Evolutionary conservation across 2,329 filamentous ascomycete genomes (phyloP).

Genomic region (Zymoseptoria passerinii): DNA sequence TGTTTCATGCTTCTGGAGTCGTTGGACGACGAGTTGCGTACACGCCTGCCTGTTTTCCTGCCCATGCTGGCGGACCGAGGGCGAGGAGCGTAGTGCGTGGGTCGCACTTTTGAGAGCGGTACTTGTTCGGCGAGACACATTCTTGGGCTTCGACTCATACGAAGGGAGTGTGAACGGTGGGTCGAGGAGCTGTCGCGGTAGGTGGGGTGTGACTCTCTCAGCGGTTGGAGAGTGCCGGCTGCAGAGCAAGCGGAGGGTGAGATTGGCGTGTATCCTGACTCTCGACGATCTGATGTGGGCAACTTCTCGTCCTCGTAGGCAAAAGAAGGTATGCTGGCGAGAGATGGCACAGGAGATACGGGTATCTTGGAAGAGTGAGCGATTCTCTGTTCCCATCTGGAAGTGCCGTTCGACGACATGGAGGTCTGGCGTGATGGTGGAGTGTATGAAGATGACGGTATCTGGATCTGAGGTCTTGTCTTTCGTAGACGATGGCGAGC

Average conservation of each 20-base stretch:
- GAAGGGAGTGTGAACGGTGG: not conserved
- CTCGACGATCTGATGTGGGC: not conserved
- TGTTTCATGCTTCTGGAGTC: not conserved
- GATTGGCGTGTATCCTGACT: constrained; percentile 21
- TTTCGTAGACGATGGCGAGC: constrained; percentile 23
- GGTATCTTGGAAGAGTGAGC: constrained; percentile 5
- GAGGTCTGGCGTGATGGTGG: not conserved
- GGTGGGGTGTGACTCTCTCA: not conserved
- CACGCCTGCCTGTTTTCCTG: constrained; percentile 13
- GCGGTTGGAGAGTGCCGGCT: constrained; percentile 5
- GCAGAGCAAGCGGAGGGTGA: constrained; percentile 19
- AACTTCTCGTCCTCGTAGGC: constrained; percentile 2
- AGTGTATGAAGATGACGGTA: constrained; percentile 10
- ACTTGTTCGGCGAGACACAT: constrained; percentile 30
- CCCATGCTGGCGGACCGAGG: constrained; percentile 27
- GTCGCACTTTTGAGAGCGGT: constrained; percentile 22
- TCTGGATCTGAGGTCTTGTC: constrained; percentile 25
- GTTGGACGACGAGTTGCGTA: not conserved
- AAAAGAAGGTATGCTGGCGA: constrained; percentile 9
- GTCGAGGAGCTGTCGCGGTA: not conserved
- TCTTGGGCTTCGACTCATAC: constrained; percentile 24
- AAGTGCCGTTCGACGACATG: not conserved
- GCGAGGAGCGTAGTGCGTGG: constrained; percentile 22
- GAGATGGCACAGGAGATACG: constrained; percentile 23
- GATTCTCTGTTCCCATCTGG: not conserved